A percentile compares a stretch with the other conserved stretches of the same genome.
Conservation (phyloP, 1,139 yeast genomes). For the Sugiyamaella neomexicana region DNA sequence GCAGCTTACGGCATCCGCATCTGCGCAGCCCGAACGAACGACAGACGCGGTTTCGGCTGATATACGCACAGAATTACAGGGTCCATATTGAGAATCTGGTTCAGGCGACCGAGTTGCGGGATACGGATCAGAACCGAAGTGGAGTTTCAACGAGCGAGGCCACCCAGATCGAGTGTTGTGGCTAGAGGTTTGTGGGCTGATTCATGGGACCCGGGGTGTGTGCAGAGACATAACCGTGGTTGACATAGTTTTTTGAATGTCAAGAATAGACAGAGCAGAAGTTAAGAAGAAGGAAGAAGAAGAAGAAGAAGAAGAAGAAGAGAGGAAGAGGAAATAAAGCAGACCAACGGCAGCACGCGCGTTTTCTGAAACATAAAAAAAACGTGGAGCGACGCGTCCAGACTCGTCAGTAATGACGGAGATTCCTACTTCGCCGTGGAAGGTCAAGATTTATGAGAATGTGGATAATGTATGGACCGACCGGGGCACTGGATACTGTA, state of each 20-base stretch:
- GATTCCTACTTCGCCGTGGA: conserved; percentile 53
- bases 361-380: too few relatives aligned
- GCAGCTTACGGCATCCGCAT: not conserved
- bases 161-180: not conserved
- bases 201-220: too few relatives aligned
- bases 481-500: conserved; percentile 89
- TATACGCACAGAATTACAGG: not conserved
- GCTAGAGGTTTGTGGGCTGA: not conserved
- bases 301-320: too few relatives aligned
- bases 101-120: not conserved
- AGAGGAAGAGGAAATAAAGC: too few relatives aligned
- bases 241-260: too few relatives aligned
- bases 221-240: too few relatives aligned
- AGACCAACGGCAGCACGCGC: too few relatives aligned
- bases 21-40: not conserved
- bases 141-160: too few relatives aligned
- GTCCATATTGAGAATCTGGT: not conserved
- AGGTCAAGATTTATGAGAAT: conserved; percentile 81
- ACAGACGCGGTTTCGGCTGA: not conserved
- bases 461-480: conserved; percentile 87
- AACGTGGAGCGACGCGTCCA: not conserved
- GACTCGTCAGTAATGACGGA: conserved; percentile 28
- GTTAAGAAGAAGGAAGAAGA: too few relatives aligned
- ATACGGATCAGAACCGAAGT: not conserved
- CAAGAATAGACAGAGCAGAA: too few relatives aligned